Base-by-base conservation (phyloP, 2,329 filamentous ascomycete genomes). In the Beauveria caledonica region DNA sequence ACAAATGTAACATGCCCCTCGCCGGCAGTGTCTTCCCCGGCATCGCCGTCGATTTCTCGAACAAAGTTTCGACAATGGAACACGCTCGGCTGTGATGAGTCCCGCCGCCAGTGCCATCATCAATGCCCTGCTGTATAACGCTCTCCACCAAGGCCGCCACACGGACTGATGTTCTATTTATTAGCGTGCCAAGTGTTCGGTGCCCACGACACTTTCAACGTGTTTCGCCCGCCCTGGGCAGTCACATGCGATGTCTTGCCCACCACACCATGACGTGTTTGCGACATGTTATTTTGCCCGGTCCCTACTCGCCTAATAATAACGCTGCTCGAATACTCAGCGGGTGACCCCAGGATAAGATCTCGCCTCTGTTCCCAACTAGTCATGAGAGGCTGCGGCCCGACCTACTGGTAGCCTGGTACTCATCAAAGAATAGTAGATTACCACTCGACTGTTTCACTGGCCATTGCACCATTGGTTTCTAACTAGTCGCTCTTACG, bases 191-290 rank as follows among this genome's bases (percentile, higher is more conserved):
- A 50, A 21, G 33, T 36, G 33, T 11, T 36, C 33, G 33, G 33
- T 36, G 33, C 33, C 33, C 33, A 36, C 25, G 11, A 40, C 48
- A 46, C 57, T 21, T 57, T 57, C 54, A 57, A 59, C 57, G 40
- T 59, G 57, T 52, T 59, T 59, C 40, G 50, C 39, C 36, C 25
- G 40, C 25, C 48, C 27, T 23, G 39, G 19, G 15, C 19, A 59
- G 49, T 45, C 48, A 46, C 39, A 52, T 40, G 27, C 57, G 40
- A 52, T 59, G 57, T 59, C 57, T 59, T 36, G 57, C 57, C 27
- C 29, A 39, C 56, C 46, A 58, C 55, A 50, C 55, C 21, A n/a
- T 50, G 42, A 33, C 44, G 21, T 49, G 39, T 23, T 50, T 40
- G 39, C 46, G 46, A 49, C 36, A 44, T 45, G 25, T 19, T 36